Evolutionary conservation across 2,329 filamentous ascomycete species (phyloP), one percentile per base, ranked within the genome.

Genomic region (Fusarium pininemorale): DNA sequence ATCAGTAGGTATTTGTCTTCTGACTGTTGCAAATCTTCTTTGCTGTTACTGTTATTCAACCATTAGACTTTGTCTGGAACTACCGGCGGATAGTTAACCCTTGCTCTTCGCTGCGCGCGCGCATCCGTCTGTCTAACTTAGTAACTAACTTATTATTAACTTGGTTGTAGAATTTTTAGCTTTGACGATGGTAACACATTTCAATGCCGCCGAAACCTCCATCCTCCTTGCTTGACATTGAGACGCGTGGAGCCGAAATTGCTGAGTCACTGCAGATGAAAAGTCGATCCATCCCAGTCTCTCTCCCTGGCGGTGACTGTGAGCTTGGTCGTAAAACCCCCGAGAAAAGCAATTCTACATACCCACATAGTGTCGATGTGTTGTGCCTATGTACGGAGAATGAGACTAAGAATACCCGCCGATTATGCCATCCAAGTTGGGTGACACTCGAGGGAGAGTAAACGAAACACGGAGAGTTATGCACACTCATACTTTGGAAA

Each of bases 311-410:
- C 59, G 55, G 58, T 69, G 64, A 75, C 54, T 63, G 63, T 70
- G 53, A 62, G 42, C 60, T 61, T 66, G 56, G 62, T 38, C 32
- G 50, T 35, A 74, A 74, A 74, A 66, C 37, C 53, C 61, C 72
- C 72, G 69, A 75, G 54, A 70, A 73, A 75, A 74, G 69, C 60
- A 74, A 75, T 51, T 44, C 47, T 66, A 30, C 28, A 30, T 30
- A 44, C 50, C 65, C 59, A 67, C 70, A 57, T 66, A 47, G 55
- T 63, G 53, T 50, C 55, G 30, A 50, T 50, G 28, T 51, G 24
- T 20, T 38, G 32, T 51, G 35, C 24, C 15, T 20, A 18, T 38
- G 44, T 58, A 35, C 32, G 14, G 32, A 35, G 32, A 3, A 30
- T 26, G 45, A 62, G 50, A 38, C 59, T 35, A 61, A 45, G 16